Percentiles rank a stretch among this genome's conserved stretches.
Conservation (phyloP, 345 rosid genomes). For the Eucalyptus marginata region DNA sequence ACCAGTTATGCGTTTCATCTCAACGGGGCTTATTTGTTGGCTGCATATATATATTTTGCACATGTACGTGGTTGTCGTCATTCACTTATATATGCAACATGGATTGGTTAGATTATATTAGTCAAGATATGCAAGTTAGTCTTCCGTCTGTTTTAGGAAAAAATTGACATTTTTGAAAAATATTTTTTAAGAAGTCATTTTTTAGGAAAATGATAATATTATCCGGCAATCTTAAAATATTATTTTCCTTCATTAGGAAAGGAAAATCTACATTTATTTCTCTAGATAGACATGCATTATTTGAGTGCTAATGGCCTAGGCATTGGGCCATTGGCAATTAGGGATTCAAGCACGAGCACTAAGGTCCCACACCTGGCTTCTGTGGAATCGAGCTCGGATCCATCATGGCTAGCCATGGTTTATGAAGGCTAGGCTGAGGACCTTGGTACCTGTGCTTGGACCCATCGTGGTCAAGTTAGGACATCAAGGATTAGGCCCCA, state of each 20-base stretch:
- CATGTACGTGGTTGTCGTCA: not conserved
- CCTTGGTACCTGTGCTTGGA: not conserved
- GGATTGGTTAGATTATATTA: not conserved
- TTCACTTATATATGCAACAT: not conserved
- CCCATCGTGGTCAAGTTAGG: accelerated
- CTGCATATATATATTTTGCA: not conserved
- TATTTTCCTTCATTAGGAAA: not conserved
- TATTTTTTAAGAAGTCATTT: not conserved
- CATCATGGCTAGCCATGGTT: not conserved
- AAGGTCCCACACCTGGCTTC: accelerated
- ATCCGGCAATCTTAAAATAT: not conserved
- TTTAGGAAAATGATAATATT: not conserved
- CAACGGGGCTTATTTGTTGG: not conserved
- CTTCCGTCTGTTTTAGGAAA: not conserved
- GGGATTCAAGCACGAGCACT: accelerated
- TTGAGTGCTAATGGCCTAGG: not conserved
- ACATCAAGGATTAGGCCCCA: not conserved
- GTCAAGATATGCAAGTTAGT: not conserved
- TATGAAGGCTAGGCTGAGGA: not conserved
- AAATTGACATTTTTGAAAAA: not conserved
- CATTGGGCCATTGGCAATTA: not conserved
- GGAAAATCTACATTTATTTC: not conserved
- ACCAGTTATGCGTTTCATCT: not conserved
- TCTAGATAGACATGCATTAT: not conserved
- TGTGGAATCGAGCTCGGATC: accelerated